Evolutionary conservation across 2,329 filamentous ascomycete species (phyloP).

Genomic region (Thielaviopsis cerberus): DNA sequence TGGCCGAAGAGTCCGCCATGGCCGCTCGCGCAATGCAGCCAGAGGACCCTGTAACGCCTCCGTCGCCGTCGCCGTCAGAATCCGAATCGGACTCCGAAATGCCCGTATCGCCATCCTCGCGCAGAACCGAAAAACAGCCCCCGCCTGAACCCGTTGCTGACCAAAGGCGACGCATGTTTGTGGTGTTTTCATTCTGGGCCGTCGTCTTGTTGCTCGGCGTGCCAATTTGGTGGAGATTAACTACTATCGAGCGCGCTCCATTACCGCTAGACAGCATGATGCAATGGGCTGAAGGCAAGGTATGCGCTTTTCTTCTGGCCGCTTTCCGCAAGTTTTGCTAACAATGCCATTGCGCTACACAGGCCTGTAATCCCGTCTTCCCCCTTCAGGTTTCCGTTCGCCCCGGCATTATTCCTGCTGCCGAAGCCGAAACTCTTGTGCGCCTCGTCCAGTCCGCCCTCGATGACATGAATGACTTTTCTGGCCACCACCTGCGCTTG

Average conservation of each 20-base stretch:
- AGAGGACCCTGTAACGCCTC: background rate
- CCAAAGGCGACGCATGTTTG: conserved; percentile 47
- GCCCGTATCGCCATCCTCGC: background rate
- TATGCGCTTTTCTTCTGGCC: conserved; percentile 21
- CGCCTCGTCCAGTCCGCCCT: conserved; percentile 70
- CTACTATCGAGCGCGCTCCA: conserved; percentile 71
- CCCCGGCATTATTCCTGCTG: conserved; percentile 42
- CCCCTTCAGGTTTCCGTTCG: conserved; percentile 67
- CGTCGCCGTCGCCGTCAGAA: background rate
- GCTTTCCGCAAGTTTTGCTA: background rate
- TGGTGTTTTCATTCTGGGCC: conserved; percentile 80
- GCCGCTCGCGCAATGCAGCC: background rate
- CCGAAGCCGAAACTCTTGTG: conserved; percentile 55
- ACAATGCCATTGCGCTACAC: background rate
- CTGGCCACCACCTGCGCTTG: conserved; percentile 51
- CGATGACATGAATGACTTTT: conserved; percentile 73
- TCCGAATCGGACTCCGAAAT: background rate
- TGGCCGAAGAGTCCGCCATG: background rate
- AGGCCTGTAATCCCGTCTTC: conserved; percentile 79
- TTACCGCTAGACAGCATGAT: conserved; percentile 75
- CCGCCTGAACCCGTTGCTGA: conserved; percentile 60
- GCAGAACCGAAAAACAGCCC: conserved; percentile 24
- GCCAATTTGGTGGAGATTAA: conserved; percentile 92
- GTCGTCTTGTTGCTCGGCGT: conserved; percentile 68
- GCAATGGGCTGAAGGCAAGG: conserved; percentile 79